A percentile compares a stretch with the other conserved stretches of the same genome.
phyloP scores from a whole-genome alignment of 768 basidiomycete species.

The Mycena pura region DNA sequence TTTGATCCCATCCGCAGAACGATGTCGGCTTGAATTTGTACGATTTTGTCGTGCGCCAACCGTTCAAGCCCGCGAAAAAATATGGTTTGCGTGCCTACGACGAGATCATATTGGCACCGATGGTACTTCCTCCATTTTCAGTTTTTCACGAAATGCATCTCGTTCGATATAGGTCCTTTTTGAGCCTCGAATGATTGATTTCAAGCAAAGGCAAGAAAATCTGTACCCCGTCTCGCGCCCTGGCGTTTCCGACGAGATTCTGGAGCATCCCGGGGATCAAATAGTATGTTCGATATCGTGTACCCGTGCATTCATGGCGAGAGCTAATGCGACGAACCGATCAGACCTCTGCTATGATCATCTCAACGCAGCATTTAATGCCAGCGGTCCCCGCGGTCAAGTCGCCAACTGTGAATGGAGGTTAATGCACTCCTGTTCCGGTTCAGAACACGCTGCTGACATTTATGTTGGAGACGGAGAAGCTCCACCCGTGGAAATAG shows the following conservation, averaged over 20 bases:
- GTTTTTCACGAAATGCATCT: background rate
- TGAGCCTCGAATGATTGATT: slow-evolving; percentile 92
- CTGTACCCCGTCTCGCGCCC: slow-evolving; percentile 54
- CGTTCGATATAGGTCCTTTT: slow-evolving; percentile 55
- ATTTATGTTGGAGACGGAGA: slow-evolving; percentile 3
- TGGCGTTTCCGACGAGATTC: slow-evolving; percentile 79
- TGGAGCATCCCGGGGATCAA: slow-evolving; percentile 59
- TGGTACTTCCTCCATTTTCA: slow-evolving; percentile 58
- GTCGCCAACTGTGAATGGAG: slow-evolving; percentile 18
- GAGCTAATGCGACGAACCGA: background rate
- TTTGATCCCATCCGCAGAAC: slow-evolving; percentile 55
- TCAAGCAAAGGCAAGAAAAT: slow-evolving; percentile 73
- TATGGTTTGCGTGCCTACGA: slow-evolving; percentile 93
- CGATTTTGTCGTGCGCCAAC: slow-evolving; percentile 85
- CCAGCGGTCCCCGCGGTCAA: slow-evolving; percentile 36
- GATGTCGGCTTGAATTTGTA: slow-evolving; percentile 91
- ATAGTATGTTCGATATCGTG: slow-evolving; percentile 44
- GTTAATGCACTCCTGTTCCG: background rate
- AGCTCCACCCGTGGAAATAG: slow-evolving; percentile 26
- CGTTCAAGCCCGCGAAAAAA: slow-evolving; percentile 80
- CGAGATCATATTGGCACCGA: slow-evolving; percentile 92
- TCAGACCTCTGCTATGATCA: slow-evolving; percentile 90
- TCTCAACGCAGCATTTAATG: slow-evolving; percentile 84
- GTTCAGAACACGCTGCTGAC: background rate
- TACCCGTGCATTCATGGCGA: background rate